A percentile compares a stretch with the other conserved stretches of the same genome.
These are phyloP conservation scores for Dissoconium aciculare DNA, from an alignment of 2,329 filamentous ascomycete genomes.

Conservation along the genomic window DNA sequence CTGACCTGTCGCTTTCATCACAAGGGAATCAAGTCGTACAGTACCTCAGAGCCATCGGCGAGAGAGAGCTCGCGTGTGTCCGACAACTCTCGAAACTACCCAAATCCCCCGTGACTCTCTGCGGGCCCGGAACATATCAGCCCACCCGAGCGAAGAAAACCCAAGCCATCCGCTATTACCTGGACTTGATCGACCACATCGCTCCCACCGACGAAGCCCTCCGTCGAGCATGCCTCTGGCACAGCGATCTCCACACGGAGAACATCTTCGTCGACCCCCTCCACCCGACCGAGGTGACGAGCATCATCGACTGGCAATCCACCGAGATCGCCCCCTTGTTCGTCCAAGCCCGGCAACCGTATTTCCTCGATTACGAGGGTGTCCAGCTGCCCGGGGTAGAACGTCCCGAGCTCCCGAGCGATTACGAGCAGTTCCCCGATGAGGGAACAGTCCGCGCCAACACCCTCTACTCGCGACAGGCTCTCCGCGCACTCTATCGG, in stretches of 20 bases:
- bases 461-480: too few relatives aligned
- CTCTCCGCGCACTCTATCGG: too few relatives aligned
- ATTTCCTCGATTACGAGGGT: slow-evolving; percentile 9
- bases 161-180: slow-evolving; percentile 2
- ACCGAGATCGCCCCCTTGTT: slow-evolving; percentile 5
- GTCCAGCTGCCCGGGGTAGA: slow-evolving; percentile 14
- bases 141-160: slow-evolving; percentile 22
- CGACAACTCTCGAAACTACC: slow-evolving; percentile 7
- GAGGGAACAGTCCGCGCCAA: too few relatives aligned
- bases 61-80: slow-evolving; percentile 4
- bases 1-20: slow-evolving; percentile 1
- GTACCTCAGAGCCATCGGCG: slow-evolving; percentile 20
- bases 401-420: slow-evolving; percentile 16
- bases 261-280: slow-evolving; percentile 24
- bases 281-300: slow-evolving; percentile 19
- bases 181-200: slow-evolving; percentile 4
- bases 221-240: slow-evolving; percentile 7
- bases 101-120: slow-evolving; percentile 21
- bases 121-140: slow-evolving; percentile 25
- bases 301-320: slow-evolving; percentile 25
- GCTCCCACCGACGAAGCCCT: slow-evolving; percentile 3
- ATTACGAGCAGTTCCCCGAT: slow-evolving; percentile 15
- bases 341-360: slow-evolving; percentile 5
- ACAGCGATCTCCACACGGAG: slow-evolving; percentile 20
- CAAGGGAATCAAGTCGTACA: slow-evolving; percentile 8